A percentile compares a stretch with the other conserved stretches of the same genome.
Conservation (phyloP, 371 early-diverging fungal genomes). For the Circinella umbellata region DNA sequence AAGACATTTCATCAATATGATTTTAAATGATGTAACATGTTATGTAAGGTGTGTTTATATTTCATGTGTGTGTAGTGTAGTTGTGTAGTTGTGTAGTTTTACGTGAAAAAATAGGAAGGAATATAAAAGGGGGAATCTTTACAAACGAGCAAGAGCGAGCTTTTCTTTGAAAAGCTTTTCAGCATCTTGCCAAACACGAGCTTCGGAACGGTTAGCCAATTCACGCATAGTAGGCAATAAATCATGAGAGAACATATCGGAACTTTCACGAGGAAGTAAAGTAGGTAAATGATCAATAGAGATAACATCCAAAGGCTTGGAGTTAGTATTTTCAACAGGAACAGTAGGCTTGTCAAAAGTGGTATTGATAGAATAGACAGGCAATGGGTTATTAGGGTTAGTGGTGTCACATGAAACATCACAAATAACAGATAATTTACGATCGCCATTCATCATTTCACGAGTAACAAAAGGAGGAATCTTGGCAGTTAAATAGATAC, state of each 20-base stretch:
- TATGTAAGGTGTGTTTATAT: too few relatives aligned
- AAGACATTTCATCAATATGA: too few relatives aligned
- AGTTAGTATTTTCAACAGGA: conserved; percentile 63
- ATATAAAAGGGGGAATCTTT: not conserved
- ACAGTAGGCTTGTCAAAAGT: conserved; percentile 93
- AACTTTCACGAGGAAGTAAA: conserved; percentile 91
- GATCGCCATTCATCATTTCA: conserved; percentile 71
- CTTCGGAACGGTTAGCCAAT: conserved; percentile 61
- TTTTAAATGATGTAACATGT: too few relatives aligned
- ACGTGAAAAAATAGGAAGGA: too few relatives aligned
- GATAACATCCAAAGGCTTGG: conserved; percentile 82
- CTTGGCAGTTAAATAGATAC: conserved; percentile 90
- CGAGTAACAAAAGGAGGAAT: conserved; percentile 95
- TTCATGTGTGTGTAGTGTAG: too few relatives aligned
- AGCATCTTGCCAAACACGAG: conserved; percentile 89
- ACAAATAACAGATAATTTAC: conserved; percentile 82
- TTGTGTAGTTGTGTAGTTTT: too few relatives aligned
- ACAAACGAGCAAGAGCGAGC: conserved; percentile 50
- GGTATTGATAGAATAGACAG: conserved; percentile 88
- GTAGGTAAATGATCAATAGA: conserved; percentile 97
- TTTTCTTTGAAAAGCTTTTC: conserved; percentile 84
- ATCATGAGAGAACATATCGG: conserved; percentile 85
- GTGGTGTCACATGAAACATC: conserved; percentile 98
- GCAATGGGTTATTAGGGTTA: conserved; percentile 97
- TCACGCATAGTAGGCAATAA: conserved; percentile 84